Conservation (phyloP, 805 yeast genomes). For the Metschnikowia gruessii region DNA sequence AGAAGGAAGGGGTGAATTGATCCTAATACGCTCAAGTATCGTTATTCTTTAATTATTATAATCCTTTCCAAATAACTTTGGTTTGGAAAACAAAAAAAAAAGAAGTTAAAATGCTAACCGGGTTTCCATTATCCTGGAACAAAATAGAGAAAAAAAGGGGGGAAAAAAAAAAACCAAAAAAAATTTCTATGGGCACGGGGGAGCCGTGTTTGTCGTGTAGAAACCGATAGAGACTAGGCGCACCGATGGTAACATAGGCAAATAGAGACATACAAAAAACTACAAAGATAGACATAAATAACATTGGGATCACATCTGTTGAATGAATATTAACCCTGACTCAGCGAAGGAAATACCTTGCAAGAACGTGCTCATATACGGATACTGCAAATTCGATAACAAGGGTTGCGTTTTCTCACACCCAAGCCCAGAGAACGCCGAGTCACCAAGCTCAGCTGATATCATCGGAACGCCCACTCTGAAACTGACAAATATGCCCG, state of each 20-base stretch:
- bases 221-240: constrained; percentile 1
- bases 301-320: background rate
- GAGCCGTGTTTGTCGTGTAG: constrained; percentile 5
- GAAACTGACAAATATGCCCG: constrained; percentile 3
- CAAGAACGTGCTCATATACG: constrained; percentile 79
- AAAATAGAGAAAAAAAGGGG: background rate
- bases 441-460: constrained; percentile 8
- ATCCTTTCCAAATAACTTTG: too few species aligned
- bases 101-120: too few species aligned
- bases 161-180: too few species aligned
- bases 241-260: background rate
- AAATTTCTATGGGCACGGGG: background rate
- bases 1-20: too few species aligned
- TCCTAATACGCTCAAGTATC: too few species aligned
- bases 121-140: too few species aligned
- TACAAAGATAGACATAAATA: constrained; percentile 2
- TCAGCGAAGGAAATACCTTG: constrained; percentile 77
- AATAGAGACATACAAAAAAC: background rate
- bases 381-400: constrained; percentile 82
- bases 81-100: too few species aligned
- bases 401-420: constrained; percentile 81
- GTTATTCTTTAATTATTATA: too few species aligned
- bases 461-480: constrained; percentile 4
- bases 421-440: constrained; percentile 21
- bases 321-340: constrained; percentile 43